Conservation (phyloP, 2,329 filamentous ascomycete species). For the Endoconidiophora polonica region DNA sequence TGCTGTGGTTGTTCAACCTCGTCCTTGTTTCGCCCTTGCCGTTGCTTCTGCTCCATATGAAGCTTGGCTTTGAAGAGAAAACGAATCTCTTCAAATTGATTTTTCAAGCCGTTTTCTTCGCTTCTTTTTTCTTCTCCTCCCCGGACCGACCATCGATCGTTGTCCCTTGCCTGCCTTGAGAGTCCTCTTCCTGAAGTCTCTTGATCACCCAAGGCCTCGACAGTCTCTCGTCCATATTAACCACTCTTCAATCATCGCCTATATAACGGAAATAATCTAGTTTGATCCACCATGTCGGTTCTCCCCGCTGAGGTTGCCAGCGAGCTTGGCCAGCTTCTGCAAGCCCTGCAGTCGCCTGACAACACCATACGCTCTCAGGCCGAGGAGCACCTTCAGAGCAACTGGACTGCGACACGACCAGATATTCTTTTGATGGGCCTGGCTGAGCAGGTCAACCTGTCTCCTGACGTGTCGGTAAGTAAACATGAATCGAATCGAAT, state of each 20-base stretch:
- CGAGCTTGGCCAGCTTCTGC: conserved; percentile 71
- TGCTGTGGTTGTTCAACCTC: neutral
- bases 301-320: conserved; percentile 70
- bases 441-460: conserved; percentile 73
- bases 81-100: neutral
- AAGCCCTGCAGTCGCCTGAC: conserved; percentile 76
- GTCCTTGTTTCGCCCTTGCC: neutral
- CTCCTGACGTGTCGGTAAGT: conserved; percentile 53
- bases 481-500: neutral
- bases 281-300: conserved; percentile 53
- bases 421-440: conserved; percentile 87
- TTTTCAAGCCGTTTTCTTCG: conserved; percentile 2
- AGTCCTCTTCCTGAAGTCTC: neutral
- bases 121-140: neutral
- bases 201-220: neutral
- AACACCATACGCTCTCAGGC: conserved; percentile 72
- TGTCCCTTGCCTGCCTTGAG: neutral
- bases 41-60: neutral
- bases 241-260: neutral
- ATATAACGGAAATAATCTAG: neutral
- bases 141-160: neutral
- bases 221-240: neutral
- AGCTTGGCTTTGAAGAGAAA: too few relatives aligned
- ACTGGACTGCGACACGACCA: conserved; percentile 69
- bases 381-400: conserved; percentile 77